Evolutionary conservation across 495 filamentous ascomycete genomes (phyloP).

Genomic region (Penicillium canescens): DNA sequence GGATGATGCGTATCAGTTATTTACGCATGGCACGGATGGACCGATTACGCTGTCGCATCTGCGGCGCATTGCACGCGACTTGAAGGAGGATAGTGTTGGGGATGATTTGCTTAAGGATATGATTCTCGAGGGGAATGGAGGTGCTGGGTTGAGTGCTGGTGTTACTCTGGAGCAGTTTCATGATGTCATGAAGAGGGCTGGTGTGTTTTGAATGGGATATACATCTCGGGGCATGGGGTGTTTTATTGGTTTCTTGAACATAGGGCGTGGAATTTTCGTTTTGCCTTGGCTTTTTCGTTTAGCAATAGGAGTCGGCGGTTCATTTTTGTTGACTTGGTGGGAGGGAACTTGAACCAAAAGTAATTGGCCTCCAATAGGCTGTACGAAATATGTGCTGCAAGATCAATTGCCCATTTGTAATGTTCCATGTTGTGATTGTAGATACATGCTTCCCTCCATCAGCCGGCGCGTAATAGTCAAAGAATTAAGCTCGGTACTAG

Average conservation of each 20-base stretch:
- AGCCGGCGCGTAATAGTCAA: slow-evolving; percentile 11
- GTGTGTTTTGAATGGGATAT: slow-evolving; percentile 62
- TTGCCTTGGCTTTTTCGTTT: slow-evolving; percentile 5
- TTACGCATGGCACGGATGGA: slow-evolving; percentile 56
- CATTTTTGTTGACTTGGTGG: background rate
- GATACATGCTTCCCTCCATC: slow-evolving; percentile 24
- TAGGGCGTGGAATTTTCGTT: slow-evolving; percentile 12
- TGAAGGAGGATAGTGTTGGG: slow-evolving; percentile 72
- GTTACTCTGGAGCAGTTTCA: slow-evolving; percentile 81
- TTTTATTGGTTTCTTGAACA: background rate
- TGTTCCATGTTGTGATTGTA: slow-evolving; percentile 19
- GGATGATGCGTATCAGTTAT: slow-evolving; percentile 76
- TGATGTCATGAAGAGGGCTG: slow-evolving; percentile 80
- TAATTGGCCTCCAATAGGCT: background rate
- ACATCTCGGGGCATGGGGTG: background rate
- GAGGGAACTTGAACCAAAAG: background rate
- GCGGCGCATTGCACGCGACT: slow-evolving; percentile 72
- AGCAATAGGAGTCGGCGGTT: slow-evolving; percentile 13
- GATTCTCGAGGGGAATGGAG: slow-evolving; percentile 89
- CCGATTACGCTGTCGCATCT: slow-evolving; percentile 75
- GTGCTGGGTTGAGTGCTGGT: slow-evolving; percentile 66
- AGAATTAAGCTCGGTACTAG: slow-evolving; percentile 18
- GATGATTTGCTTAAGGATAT: slow-evolving; percentile 87
- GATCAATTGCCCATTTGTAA: slow-evolving; percentile 10
- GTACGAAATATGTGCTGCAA: background rate